phyloP scores from a whole-genome alignment of 2,329 filamentous ascomycete genomes.

The Phoma herbarum region DNA sequence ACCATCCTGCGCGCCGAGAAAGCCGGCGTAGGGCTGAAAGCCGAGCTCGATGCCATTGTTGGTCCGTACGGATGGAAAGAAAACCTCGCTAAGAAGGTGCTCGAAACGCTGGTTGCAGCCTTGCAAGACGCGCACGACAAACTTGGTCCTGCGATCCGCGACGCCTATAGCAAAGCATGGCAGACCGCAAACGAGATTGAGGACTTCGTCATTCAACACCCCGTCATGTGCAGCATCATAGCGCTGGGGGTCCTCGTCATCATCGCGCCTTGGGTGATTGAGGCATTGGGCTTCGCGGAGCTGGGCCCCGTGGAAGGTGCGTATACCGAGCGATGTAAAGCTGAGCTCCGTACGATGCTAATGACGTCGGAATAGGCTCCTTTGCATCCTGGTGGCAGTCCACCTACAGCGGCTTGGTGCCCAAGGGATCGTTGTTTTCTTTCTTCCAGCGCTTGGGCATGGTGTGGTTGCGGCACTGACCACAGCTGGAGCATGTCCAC shows the following conservation, averaged over 20 bases:
- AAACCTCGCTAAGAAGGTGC: constrained; percentile 39
- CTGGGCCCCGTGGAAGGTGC: constrained; percentile 43
- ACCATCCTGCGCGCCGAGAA: constrained; percentile 30
- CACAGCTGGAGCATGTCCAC: background rate
- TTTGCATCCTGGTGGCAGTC: constrained; percentile 56
- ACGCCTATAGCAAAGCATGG: constrained; percentile 37
- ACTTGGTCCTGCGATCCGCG: constrained; percentile 34
- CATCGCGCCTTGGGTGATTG: constrained; percentile 41
- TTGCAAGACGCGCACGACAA: constrained; percentile 34
- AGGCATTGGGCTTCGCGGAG: constrained; percentile 46
- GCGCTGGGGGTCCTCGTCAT: constrained; percentile 43
- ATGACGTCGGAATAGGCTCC: constrained; percentile 25
- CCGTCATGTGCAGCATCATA: constrained; percentile 39
- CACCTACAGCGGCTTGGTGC: constrained; percentile 51
- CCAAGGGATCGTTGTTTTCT: constrained; percentile 53
- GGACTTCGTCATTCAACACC: constrained; percentile 45
- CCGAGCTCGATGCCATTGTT: constrained; percentile 39
- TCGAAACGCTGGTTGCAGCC: constrained; percentile 38
- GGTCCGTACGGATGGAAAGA: constrained; percentile 42
- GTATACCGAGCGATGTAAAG: constrained; percentile 8
- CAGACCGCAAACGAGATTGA: constrained; percentile 33
- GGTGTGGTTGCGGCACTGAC: constrained; percentile 38
- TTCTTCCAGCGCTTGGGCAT: constrained; percentile 57
- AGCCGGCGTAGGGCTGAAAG: constrained; percentile 26
- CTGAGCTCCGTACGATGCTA: constrained; percentile 3